Base-by-base conservation (phyloP, 2,329 filamentous ascomycete species). In the Aspergillus persii region DNA sequence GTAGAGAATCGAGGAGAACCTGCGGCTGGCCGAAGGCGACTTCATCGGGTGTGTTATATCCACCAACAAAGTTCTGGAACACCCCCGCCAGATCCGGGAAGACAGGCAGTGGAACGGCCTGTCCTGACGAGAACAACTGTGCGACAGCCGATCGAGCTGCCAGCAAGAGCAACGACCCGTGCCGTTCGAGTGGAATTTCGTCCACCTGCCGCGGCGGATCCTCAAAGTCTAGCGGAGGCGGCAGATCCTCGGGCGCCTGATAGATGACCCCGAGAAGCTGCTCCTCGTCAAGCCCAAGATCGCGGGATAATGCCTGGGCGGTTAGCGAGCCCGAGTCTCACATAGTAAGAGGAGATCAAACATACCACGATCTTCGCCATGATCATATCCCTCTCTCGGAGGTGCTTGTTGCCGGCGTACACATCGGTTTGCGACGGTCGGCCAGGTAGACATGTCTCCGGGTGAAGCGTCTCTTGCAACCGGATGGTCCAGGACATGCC, bases 391-490 rank as follows among this genome's bases (percentile, higher is more conserved):
- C 84, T 77, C 48, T 81, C 79, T 57, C 80, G 80, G 8, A 86
- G 68, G 31, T 77, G 69, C 56, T 83, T 79, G 12, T 80, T 78
- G 8, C 75, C 71, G 6, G 78, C 73, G 65, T 85, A 88, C 3
- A 79, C 75, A 47, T 83, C 78, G 4, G 75, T 80, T 58, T 81
- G 80, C 3, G 83, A 83, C 36, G 70, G 64, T 57, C 79, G 79
- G 8, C 77, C 77, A 1, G 81, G 82, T 33, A 86, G 73, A 8
- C 77, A 76, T n/a, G 79, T 74, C 57, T 80, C 72, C 0, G 84
- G 84, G 62, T 85, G 79, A 27, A 83, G 70, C 62, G 83, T 82
- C 65, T 88, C 85, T 70, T 85, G 84, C 61, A 87, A 73, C 39
- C 85, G 71, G 50, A 76, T 67, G 0, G 79, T 72, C 76, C 77